Percentiles rank a stretch among this genome's conserved stretches.
Evolutionary conservation across 352 stramenopile genomes (phyloP).

Genomic region (Phytophthora brassicae): DNA sequence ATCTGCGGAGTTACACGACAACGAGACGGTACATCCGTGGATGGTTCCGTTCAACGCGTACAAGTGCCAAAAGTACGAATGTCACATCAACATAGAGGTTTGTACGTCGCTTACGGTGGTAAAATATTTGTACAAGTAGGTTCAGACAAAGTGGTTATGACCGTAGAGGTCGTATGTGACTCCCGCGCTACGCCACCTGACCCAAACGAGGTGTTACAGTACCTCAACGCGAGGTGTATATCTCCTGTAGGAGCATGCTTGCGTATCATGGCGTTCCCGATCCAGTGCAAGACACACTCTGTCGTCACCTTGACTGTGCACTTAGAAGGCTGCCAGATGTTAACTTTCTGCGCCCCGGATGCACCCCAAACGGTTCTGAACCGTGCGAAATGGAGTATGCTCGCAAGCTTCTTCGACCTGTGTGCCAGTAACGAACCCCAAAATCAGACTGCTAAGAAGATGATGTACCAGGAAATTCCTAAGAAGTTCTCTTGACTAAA

Average conservation of each 20-base stretch:
- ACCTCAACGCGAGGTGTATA: conserved; percentile 34
- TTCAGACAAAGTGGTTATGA: conserved; percentile 33
- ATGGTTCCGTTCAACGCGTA: conserved; percentile 67
- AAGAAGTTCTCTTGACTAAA: too few species aligned
- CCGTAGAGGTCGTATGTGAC: neutral
- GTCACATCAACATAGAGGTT: conserved; percentile 65
- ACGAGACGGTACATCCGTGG: conserved; percentile 35
- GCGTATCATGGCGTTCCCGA: neutral
- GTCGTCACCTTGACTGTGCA: too few species aligned
- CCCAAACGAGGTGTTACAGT: neutral
- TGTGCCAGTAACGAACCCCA: too few species aligned
- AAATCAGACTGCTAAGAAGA: too few species aligned
- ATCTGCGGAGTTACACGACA: conserved; percentile 23
- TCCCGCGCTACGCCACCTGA: too few species aligned
- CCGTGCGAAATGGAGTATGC: too few species aligned
- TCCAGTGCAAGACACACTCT: too few species aligned
- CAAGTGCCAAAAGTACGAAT: conserved; percentile 49
- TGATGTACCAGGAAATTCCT: too few species aligned
- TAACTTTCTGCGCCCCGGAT: too few species aligned
- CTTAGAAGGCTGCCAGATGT: too few species aligned
- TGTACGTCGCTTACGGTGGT: conserved; percentile 35
- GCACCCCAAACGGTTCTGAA: too few species aligned
- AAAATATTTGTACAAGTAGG: conserved; percentile 74
- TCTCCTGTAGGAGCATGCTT: conserved; percentile 31
- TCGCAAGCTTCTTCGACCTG: too few species aligned